Evolutionary conservation across 441 rosid genomes (phyloP).

Genomic region (Populus hybrid): DNA sequence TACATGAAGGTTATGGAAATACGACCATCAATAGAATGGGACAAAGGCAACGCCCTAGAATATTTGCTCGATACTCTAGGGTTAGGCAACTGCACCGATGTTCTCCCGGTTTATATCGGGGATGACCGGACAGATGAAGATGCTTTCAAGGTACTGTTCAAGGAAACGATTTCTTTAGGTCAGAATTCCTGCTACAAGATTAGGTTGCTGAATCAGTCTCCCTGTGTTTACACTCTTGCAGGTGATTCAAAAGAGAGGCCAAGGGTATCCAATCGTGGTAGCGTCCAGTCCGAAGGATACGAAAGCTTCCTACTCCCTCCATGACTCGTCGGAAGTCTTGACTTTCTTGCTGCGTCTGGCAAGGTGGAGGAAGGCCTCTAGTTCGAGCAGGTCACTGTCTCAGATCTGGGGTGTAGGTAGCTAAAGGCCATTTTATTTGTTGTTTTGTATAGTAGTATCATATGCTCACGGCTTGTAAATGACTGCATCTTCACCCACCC

Average conservation of each 20-base stretch:
- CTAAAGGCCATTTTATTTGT: not conserved
- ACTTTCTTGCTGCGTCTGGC: constrained; percentile 40
- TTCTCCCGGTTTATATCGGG: constrained; percentile 74
- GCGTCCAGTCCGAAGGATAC: constrained; percentile 76
- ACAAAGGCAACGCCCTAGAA: constrained; percentile 96
- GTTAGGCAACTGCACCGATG: constrained; percentile 56
- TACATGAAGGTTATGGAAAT: constrained; percentile 74
- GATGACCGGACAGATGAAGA: constrained; percentile 83
- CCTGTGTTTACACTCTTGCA: constrained; percentile 21
- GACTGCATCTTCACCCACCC: not conserved
- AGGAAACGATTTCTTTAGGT: not conserved
- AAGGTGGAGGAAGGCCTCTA: constrained; percentile 48
- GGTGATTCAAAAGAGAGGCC: constrained; percentile 64
- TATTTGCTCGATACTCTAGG: constrained; percentile 85
- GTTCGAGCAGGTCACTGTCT: constrained; percentile 31
- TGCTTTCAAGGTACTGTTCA: constrained; percentile 80
- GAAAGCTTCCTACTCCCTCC: constrained; percentile 60
- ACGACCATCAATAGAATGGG: constrained; percentile 91
- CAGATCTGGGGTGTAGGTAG: constrained; percentile 36
- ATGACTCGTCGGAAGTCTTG: constrained; percentile 49
- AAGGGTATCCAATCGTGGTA: constrained; percentile 82
- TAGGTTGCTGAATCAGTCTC: not conserved
- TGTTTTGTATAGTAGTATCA: not conserved
- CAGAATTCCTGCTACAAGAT: too few species aligned
- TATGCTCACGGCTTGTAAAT: not conserved